Base-by-base conservation (phyloP, 257 asterid species). In the Datura wrightii region DNA sequence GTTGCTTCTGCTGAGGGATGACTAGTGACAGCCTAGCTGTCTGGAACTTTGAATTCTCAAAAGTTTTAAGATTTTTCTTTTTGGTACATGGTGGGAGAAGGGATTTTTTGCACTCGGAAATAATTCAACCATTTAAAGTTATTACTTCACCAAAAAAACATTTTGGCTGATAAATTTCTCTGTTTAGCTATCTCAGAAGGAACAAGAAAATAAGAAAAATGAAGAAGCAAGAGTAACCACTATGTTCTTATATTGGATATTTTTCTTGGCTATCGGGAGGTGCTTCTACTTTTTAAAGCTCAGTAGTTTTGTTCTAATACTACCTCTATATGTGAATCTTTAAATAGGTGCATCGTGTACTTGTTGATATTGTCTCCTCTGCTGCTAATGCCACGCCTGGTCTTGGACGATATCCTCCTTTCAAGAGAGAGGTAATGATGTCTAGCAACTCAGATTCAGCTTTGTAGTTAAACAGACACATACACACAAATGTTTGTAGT, bases 381-480 rank as follows among this genome's bases (percentile, higher is more conserved):
- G 87, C 99, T 91, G 98, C 98, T 65, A 97, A 95, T 87, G 94
- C 96, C 80, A 97, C 99, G 41, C 97, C 99, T 31, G 99, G 99
- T 86, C 98, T 97, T 74, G 99, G 99, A 85, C 93, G 97, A 90
- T 97, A 95, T 88, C 99, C 98, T 86, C 97, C 98, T 86, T 97
- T 97, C 86, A 97, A 97, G 93, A 88, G 98, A 86, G 99, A 95
- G 98, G 99, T 94, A 83, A 70, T 41, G 70, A 39, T 78, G 82
- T 44, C 65, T 82, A 50, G 83, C 78, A 59, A 76, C 72, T 63
- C 67, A 52, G 63, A 63, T 58, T 63, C 48, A 19, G 10, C 63
- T 42, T 53, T n/a, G 14, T 53, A 54, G 39, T 39, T 39, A 14
- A 10, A 79, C 36, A 19, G 52, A 31, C 7, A 50, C 42, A 11